phyloP scores from a whole-genome alignment of 768 basidiomycete genomes.

The Amanita fuliginea region DNA sequence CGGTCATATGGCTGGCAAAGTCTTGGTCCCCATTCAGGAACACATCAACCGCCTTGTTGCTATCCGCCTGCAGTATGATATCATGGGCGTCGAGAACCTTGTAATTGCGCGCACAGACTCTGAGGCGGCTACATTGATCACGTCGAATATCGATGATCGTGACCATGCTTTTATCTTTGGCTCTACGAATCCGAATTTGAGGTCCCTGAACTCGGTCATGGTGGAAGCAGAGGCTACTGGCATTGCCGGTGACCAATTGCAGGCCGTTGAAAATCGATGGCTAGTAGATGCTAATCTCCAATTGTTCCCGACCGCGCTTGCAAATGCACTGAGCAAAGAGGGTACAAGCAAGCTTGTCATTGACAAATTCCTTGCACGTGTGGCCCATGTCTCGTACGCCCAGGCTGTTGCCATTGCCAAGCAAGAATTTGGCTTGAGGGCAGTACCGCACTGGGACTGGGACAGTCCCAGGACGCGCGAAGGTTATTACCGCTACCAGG shows the following conservation, averaged over 20 bases:
- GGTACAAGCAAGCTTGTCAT: constrained; percentile 37
- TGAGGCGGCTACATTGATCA: constrained; percentile 94
- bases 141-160: constrained; percentile 93
- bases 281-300: constrained; percentile 63
- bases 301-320: constrained; percentile 66
- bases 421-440: constrained; percentile 63
- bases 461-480: constrained; percentile 89
- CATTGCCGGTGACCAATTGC: constrained; percentile 68
- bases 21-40: constrained; percentile 93
- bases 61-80: constrained; percentile 94
- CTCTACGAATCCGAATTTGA: constrained; percentile 62
- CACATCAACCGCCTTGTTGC: constrained; percentile 98
- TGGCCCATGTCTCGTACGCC: constrained; percentile 58
- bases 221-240: constrained; percentile 74
- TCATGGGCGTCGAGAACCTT: constrained; percentile 96
- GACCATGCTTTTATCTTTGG: constrained; percentile 98
- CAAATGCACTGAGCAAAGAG: constrained; percentile 53
- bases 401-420: constrained; percentile 68
- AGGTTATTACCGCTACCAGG: constrained; percentile 95
- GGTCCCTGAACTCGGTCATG: constrained; percentile 73
- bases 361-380: constrained; percentile 49
- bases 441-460: constrained; percentile 88
- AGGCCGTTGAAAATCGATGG: constrained; percentile 88
- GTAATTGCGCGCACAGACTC: constrained; percentile 93
- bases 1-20: constrained; percentile 91